Base-by-base conservation (phyloP, 2,329 filamentous ascomycete genomes). In the Coniochaeta pulveracea region DNA sequence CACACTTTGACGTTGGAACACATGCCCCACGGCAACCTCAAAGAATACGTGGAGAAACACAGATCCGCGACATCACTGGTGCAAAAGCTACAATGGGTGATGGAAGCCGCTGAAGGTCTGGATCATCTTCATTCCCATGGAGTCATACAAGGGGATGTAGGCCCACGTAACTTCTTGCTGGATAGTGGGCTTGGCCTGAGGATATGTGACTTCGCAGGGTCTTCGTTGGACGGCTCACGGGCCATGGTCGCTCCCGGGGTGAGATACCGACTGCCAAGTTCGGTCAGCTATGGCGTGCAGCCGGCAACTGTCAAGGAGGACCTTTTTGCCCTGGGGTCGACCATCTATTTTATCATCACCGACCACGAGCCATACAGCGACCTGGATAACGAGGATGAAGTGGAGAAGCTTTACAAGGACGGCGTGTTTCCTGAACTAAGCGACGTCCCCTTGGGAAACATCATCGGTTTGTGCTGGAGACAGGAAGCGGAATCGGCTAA, bases 81-180 rank as follows among this genome's bases (percentile, higher is more conserved):
- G 6, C 8, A 27, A 16, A 9, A 16, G 26, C 10, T 14, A 16
- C 10, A 15, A 27, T 27, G 26, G 26, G 26, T 16, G 4, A 16
- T 5, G 5, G 26, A 27, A 5, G 26, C 26, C 12, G 26, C 26
- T 16, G 26, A 27, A 15, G 12, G 6, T 5, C 11, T 27, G 10
- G 9, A 12, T 30, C 29, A 34, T 24, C 33, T 41, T n/a, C 39
- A 41, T 19, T 35, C 33, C 9, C 22, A 34, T 10, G 33, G 35
- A 11, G 37, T 39, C 19, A 31, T 41, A 14, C 39, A 41, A 3
- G n/a, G 35, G 18, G 33, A 34, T 29, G 21, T 39, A 23, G 35
- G 26, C 17, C 39, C 35, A 19, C 35, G 26, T 26, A 41, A 41
- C 28, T 33, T 41, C 24, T 33, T 41, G 24, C 34, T 41, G 11